Conservation (phyloP, 2,329 filamentous ascomycete species). For the Monilinia polystroma region DNA sequence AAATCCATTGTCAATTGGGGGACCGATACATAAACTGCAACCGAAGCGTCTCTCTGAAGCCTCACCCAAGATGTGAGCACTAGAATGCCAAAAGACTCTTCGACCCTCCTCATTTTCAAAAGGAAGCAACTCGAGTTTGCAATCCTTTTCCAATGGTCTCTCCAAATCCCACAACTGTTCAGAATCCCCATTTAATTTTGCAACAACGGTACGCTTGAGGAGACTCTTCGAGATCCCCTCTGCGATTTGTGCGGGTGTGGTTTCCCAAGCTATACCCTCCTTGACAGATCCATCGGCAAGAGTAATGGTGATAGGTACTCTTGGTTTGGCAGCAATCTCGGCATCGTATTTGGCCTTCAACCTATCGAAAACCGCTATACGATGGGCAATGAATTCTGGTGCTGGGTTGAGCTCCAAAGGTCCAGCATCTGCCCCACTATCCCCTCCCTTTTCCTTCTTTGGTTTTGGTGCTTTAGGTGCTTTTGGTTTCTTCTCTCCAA, state of each 20-base stretch:
- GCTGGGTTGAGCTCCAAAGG: conserved; percentile 53
- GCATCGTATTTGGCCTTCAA: conserved; percentile 82
- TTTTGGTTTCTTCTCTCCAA: conserved; percentile 46
- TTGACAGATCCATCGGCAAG: conserved; percentile 70
- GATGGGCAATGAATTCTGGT: conserved; percentile 77
- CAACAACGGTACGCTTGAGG: conserved; percentile 83
- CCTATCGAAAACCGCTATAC: conserved; percentile 83
- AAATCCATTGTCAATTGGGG: conserved; percentile 87
- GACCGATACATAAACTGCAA: conserved; percentile 90
- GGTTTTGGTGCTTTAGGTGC: conserved; percentile 41
- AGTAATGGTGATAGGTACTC: conserved; percentile 71
- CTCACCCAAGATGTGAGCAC: conserved; percentile 93
- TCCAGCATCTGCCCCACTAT: conserved; percentile 44
- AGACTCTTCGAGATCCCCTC: conserved; percentile 81
- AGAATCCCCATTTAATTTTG: conserved; percentile 71
- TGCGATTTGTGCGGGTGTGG: conserved; percentile 76
- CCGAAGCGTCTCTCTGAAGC: conserved; percentile 87
- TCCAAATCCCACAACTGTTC: conserved; percentile 87
- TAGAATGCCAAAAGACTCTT: conserved; percentile 97
- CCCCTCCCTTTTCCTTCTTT: conserved; percentile 53
- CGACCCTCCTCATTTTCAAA: conserved; percentile 75
- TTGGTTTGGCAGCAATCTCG: conserved; percentile 68
- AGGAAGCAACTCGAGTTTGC: conserved; percentile 78
- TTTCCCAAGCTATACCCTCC: conserved; percentile 84
- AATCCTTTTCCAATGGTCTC: conserved; percentile 83